Evolutionary conservation across 169 alveolate species (phyloP).

Genomic region (Plasmodium vivax): DNA sequence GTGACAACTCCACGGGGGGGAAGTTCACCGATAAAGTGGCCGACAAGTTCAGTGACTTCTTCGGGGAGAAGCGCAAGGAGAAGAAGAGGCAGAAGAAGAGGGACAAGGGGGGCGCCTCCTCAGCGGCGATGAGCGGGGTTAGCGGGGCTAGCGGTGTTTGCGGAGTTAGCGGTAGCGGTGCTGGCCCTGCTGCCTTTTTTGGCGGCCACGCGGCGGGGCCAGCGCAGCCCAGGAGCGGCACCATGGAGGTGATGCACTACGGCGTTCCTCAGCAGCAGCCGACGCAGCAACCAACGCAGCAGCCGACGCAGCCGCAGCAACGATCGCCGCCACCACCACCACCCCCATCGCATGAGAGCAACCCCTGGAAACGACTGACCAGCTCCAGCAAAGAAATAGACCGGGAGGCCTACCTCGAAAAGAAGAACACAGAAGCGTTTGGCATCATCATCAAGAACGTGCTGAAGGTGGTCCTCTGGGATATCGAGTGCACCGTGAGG

Average conservation of each 20-base stretch:
- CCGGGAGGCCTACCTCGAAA: conserved; percentile 28
- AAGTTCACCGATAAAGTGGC: neutral
- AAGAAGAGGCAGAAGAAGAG: neutral
- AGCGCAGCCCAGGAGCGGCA: neutral
- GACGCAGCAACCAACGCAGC: too few species aligned
- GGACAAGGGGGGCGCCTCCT: neutral
- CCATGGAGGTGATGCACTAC: neutral
- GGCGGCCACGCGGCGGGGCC: neutral
- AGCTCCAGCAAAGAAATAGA: neutral
- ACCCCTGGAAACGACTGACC: neutral
- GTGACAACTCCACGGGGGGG: neutral
- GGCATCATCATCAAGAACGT: conserved; percentile 68
- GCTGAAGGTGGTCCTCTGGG: conserved; percentile 80
- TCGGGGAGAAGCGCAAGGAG: neutral
- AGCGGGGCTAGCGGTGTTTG: too few species aligned
- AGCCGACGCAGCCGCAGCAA: too few species aligned
- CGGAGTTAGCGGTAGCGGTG: too few species aligned
- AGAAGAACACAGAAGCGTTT: conserved; percentile 50
- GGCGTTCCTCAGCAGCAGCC: neutral
- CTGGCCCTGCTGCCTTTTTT: too few species aligned
- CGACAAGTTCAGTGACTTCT: neutral
- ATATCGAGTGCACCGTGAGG: conserved; percentile 82
- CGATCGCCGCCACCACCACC: too few species aligned
- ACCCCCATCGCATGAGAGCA: too few species aligned
- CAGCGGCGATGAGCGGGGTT: too few species aligned